Conservation (phyloP, 768 basidiomycete species). For the Amylocystis lapponica region DNA sequence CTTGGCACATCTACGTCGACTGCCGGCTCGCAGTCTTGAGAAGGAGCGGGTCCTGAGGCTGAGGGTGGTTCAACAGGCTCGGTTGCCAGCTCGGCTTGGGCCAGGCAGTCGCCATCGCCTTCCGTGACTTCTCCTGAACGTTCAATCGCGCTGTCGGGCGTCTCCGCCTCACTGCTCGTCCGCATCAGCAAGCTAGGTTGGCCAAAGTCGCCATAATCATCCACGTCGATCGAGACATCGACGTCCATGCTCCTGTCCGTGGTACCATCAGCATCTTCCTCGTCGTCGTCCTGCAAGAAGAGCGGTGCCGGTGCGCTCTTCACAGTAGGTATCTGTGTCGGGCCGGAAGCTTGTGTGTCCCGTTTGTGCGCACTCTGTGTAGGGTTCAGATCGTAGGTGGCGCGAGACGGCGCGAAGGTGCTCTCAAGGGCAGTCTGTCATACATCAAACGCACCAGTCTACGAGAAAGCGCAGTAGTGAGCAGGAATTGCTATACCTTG, state of each 20-base stretch:
- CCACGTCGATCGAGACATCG: neutral
- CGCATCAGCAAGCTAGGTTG: neutral
- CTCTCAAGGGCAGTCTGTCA: conserved; percentile 59
- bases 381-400: conserved; percentile 55
- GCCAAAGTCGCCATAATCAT: neutral
- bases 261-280: neutral
- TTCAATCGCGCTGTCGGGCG: neutral
- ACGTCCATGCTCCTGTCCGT: neutral
- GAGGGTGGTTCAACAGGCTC: no score
- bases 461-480: neutral
- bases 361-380: neutral
- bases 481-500: no score
- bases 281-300: conserved; percentile 17
- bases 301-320: conserved; percentile 7
- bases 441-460: neutral
- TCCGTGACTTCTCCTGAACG: no score
- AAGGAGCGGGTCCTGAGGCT: no score
- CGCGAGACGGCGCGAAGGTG: conserved; percentile 62
- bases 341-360: neutral
- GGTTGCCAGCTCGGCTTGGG: no score
- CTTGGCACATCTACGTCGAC: no score
- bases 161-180: neutral
- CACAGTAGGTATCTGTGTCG: neutral
- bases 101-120: no score
- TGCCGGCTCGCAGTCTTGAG: no score